Conservation (phyloP, 768 basidiomycete genomes). For the Tylopilus felleus region DNA sequence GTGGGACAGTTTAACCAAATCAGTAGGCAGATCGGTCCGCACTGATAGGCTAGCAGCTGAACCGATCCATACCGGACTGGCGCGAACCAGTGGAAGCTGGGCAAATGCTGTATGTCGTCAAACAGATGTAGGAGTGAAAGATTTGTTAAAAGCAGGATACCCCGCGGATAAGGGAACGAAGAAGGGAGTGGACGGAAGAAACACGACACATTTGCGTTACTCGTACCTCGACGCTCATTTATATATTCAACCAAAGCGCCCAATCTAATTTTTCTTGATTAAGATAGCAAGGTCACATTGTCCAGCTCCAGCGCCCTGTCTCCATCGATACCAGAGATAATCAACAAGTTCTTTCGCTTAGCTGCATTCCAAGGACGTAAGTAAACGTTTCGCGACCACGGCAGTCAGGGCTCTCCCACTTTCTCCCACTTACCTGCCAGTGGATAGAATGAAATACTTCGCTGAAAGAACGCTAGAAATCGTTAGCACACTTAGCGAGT, state of each 20-base stretch:
- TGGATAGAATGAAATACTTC: background rate
- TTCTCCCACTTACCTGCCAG: too few relatives aligned
- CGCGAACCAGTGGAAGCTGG: background rate
- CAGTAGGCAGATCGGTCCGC: background rate
- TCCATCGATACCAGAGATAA: background rate
- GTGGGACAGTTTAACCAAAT: too few relatives aligned
- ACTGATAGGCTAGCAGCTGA: background rate
- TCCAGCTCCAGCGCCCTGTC: background rate
- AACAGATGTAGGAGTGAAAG: too few relatives aligned
- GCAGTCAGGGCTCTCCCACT: background rate
- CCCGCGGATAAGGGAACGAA: too few relatives aligned
- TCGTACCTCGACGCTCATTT: background rate
- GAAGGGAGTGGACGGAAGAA: background rate
- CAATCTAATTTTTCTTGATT: background rate
- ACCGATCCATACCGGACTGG: background rate
- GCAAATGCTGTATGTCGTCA: background rate
- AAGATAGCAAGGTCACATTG: background rate
- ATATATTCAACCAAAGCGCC: background rate
- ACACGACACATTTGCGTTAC: background rate
- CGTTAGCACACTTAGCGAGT: background rate
- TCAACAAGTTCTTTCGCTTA: background rate
- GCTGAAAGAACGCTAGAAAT: background rate
- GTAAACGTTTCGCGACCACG: background rate
- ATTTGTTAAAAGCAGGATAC: background rate
- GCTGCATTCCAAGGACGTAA: background rate